Percentiles rank a stretch among this genome's conserved stretches.
These are phyloP conservation scores for Naganishia randhawae DNA, from an alignment of 768 basidiomycete species.

Conservation along the genomic window DNA sequence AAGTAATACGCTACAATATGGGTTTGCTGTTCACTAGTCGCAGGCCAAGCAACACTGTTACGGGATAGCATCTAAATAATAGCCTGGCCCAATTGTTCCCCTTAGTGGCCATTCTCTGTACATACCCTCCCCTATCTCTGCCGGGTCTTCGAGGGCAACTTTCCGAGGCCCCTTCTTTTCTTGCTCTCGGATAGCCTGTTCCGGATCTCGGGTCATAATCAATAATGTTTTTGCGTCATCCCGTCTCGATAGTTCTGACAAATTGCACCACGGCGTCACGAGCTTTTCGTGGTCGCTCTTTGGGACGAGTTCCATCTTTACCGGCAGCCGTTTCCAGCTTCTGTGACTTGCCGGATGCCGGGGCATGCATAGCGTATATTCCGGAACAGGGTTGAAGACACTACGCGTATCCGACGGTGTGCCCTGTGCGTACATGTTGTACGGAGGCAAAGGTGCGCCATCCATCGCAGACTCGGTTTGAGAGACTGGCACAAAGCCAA, in stretches of 20 bases:
- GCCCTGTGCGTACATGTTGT: conserved; percentile 16
- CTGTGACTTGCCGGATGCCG: conserved; percentile 12
- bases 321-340: not conserved
- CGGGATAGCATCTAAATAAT: not conserved
- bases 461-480: not conserved
- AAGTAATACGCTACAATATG: not conserved
- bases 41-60: not conserved
- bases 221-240: conserved; percentile 3
- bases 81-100: conserved; percentile 7
- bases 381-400: conserved; percentile 2
- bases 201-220: not conserved
- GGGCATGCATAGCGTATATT: conserved; percentile 9
- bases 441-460: conserved; percentile 7
- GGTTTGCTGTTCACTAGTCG: not conserved
- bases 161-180: not conserved
- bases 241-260: not conserved
- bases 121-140: not conserved
- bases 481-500: conserved; percentile 4
- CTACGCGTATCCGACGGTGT: conserved; percentile 10
- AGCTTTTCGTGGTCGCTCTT: not conserved
- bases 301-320: not conserved
- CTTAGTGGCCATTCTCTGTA: conserved; percentile 5
- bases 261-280: conserved; percentile 12
- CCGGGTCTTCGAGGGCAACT: conserved; percentile 12
- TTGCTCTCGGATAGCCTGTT: not conserved